Conservation (phyloP, 2,329 filamentous ascomycete genomes). For the Xylaria multiplex region DNA sequence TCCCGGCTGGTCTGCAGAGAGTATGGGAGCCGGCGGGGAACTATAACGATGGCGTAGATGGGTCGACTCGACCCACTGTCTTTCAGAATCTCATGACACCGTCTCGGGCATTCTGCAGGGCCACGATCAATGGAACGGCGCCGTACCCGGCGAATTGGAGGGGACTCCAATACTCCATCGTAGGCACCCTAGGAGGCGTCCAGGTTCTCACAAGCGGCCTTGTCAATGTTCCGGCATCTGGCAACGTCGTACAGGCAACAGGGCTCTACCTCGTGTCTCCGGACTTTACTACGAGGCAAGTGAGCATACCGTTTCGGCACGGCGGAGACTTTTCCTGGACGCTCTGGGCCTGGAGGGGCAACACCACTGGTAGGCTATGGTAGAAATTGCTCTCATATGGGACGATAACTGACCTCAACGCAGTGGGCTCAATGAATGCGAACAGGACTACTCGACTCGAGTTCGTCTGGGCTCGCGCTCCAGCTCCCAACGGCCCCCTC, state of each 20-base stretch:
- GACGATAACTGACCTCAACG: background rate
- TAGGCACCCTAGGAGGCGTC: slow-evolving; percentile 1
- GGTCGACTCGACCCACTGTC: slow-evolving; percentile 3
- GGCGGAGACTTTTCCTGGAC: slow-evolving; percentile 1
- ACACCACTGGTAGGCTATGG: background rate
- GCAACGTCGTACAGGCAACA: slow-evolving; percentile 2
- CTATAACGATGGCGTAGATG: slow-evolving; percentile 4
- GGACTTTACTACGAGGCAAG: background rate
- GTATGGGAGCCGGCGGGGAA: background rate
- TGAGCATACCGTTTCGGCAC: slow-evolving; percentile 6
- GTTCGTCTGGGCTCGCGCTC: slow-evolving; percentile 2
- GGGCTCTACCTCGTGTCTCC: slow-evolving; percentile 1
- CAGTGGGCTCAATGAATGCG: background rate
- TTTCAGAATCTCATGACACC: slow-evolving; percentile 1
- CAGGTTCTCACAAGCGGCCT: slow-evolving; percentile 1
- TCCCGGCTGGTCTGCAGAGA: slow-evolving; percentile 1
- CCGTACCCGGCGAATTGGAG: background rate
- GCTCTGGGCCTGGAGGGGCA: slow-evolving; percentile 1
- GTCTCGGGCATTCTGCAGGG: background rate
- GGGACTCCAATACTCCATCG: slow-evolving; percentile 3
- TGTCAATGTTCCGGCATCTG: slow-evolving; percentile 4
- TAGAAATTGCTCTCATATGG: slow-evolving; percentile 3
- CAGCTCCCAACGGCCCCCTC: slow-evolving; percentile 6
- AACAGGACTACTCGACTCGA: background rate
- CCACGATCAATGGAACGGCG: slow-evolving; percentile 3